Evolutionary conservation across 2,329 filamentous ascomycete species (phyloP).

Genomic region (Aspergillus bombycis): DNA sequence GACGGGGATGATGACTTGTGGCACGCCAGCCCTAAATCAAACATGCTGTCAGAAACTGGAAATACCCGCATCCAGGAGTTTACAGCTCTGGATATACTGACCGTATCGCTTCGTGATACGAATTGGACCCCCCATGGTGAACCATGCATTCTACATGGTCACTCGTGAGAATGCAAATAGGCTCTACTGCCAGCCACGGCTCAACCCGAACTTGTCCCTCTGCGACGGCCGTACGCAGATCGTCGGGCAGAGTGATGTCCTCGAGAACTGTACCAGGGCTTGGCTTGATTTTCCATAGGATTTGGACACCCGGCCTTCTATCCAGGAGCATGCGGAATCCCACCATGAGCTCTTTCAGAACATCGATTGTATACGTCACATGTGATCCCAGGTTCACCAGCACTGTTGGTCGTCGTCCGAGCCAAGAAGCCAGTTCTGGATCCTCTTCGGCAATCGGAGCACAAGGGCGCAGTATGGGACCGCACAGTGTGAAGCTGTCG

Average conservation of each 20-base stretch:
- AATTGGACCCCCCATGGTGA: constrained; percentile 54
- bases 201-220: constrained; percentile 40
- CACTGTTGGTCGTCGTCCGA: constrained; percentile 44
- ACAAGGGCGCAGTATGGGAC: constrained; percentile 46
- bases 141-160: constrained; percentile 46
- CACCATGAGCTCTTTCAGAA: constrained; percentile 42
- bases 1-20: constrained; percentile 51
- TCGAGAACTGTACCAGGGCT: neutral
- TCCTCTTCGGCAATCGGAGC: constrained; percentile 36
- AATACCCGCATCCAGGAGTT: neutral
- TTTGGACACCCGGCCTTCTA: constrained; percentile 28
- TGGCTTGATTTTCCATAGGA: constrained; percentile 39
- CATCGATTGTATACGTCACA: constrained; percentile 24
- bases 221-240: constrained; percentile 30
- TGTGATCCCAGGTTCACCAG: constrained; percentile 51
- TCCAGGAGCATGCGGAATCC: constrained; percentile 41
- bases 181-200: constrained; percentile 47
- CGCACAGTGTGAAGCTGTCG: constrained; percentile 42
- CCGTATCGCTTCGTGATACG: constrained; percentile 51
- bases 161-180: constrained; percentile 36
- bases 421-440: constrained; percentile 45
- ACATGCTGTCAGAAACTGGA: constrained; percentile 5
- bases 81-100: constrained; percentile 26
- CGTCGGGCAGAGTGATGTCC: constrained; percentile 13
- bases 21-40: constrained; percentile 43